A percentile compares a stretch with the other conserved stretches of the same genome.
phyloP scores from a whole-genome alignment of 2,329 filamentous ascomycete species.

The Penicillium fuscoglaucum region DNA sequence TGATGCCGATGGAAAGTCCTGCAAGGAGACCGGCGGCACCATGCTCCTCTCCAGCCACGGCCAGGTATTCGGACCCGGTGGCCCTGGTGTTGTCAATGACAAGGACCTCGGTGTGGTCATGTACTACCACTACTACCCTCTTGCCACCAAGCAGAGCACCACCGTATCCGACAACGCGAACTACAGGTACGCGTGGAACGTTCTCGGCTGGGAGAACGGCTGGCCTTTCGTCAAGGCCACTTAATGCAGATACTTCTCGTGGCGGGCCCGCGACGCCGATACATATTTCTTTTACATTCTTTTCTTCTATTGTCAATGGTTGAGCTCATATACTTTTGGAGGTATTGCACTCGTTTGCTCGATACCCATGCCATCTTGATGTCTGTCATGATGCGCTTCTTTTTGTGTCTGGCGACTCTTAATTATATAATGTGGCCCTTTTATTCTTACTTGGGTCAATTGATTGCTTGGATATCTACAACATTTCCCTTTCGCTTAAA shows the following conservation, averaged over 20 bases:
- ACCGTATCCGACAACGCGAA: constrained; percentile 45
- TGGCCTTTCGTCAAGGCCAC: constrained; percentile 43
- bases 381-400: not conserved
- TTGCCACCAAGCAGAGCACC: constrained; percentile 52
- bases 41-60: constrained; percentile 61
- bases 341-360: constrained; percentile 15
- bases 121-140: constrained; percentile 60
- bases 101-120: constrained; percentile 53
- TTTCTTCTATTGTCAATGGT: constrained; percentile 21
- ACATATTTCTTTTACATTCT: constrained; percentile 2
- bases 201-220: constrained; percentile 44
- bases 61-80: constrained; percentile 65
- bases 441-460: not conserved
- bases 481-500: not conserved
- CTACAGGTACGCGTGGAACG: constrained; percentile 52
- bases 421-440: constrained; percentile 10
- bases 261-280: constrained; percentile 1
- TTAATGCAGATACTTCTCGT: constrained; percentile 16
- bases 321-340: constrained; percentile 17
- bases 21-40: constrained; percentile 60
- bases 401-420: constrained; percentile 9
- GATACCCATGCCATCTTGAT: constrained; percentile 20
- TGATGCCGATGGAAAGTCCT: constrained; percentile 56
- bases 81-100: constrained; percentile 49
- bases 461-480: not conserved